Percentiles rank a stretch among this genome's conserved stretches.
Conservation (phyloP, 2,329 filamentous ascomycete species). For the Zarea fungicola region DNA sequence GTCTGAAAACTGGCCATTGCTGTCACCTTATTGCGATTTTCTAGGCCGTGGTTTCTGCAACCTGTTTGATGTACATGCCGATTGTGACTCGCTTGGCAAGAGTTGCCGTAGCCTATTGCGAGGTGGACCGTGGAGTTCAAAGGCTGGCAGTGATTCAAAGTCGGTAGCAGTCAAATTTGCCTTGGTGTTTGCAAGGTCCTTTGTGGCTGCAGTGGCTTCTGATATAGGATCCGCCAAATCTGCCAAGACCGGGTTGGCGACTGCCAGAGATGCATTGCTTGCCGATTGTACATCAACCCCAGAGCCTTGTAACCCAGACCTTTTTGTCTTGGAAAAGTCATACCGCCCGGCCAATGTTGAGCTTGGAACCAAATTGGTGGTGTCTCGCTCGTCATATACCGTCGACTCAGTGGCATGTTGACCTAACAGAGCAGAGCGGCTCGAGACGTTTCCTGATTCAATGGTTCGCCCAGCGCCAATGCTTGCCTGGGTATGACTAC, state of each 20-base stretch:
- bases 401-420: constrained; percentile 3
- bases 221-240: background rate
- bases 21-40: background rate
- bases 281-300: background rate
- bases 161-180: constrained; percentile 3
- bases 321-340: background rate
- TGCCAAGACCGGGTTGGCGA: background rate
- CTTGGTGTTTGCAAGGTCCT: constrained; percentile 9
- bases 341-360: background rate
- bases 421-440: constrained; percentile 4
- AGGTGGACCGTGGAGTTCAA: too few relatives aligned
- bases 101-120: too few relatives aligned
- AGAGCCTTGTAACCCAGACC: background rate
- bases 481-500: constrained; percentile 18
- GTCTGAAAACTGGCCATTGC: background rate
- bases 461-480: background rate
- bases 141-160: constrained; percentile 13
- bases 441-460: background rate
- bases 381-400: background rate
- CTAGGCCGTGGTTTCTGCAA: constrained; percentile 3
- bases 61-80: constrained; percentile 1
- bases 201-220: constrained; percentile 1
- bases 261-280: background rate
- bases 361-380: background rate
- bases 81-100: constrained; percentile 8